phyloP scores from a whole-genome alignment of 495 filamentous ascomycete species.

The Podospora pseudocomata region DNA sequence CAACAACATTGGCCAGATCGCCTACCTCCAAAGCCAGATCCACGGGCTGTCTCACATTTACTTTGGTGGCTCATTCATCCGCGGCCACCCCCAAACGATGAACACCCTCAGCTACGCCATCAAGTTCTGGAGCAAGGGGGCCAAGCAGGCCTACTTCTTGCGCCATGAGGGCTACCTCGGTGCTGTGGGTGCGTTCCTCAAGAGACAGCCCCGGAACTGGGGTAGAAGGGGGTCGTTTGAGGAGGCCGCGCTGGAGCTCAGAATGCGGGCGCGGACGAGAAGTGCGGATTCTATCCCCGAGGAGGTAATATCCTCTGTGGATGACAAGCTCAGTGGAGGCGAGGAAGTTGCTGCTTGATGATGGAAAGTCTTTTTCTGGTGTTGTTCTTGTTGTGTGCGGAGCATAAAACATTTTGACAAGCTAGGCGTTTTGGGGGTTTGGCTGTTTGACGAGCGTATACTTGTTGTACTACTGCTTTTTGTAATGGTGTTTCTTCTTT shows the following conservation, averaged over 20 bases:
- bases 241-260: conserved; percentile 25
- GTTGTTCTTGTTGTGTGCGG: not conserved
- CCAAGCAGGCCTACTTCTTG: conserved; percentile 92
- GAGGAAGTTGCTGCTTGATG: conserved; percentile 2
- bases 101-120: conserved; percentile 94
- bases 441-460: not conserved
- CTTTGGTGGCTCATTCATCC: conserved; percentile 95
- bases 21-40: conserved; percentile 90
- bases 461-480: not conserved
- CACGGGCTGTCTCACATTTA: conserved; percentile 89
- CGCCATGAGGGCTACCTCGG: conserved; percentile 95
- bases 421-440: not conserved
- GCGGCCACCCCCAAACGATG: conserved; percentile 95
- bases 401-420: not conserved
- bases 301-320: not conserved
- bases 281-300: not conserved
- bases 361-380: not conserved
- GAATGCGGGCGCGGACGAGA: conserved; percentile 13
- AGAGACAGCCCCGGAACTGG: conserved; percentile 87
- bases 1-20: conserved; percentile 98
- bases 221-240: conserved; percentile 74
- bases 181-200: conserved; percentile 92
- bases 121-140: conserved; percentile 91
- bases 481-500: not conserved
- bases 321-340: not conserved